These are phyloP conservation scores for Vaccinium corymbosum DNA, from an alignment of 148 eudicot genomes.

Conservation along the genomic window DNA sequence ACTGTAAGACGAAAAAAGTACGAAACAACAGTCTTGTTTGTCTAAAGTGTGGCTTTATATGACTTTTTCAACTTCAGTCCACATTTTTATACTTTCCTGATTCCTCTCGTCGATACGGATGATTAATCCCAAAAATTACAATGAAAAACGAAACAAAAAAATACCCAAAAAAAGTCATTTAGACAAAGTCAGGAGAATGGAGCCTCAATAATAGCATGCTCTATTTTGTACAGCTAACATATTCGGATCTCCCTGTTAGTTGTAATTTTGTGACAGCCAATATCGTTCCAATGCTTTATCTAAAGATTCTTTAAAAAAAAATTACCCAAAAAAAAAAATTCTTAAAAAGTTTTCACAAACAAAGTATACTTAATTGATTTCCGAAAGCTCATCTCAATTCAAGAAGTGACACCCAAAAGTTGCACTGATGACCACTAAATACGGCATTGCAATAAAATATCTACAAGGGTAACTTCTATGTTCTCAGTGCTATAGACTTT, in stretches of 20 bases:
- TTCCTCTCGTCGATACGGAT: too few relatives aligned
- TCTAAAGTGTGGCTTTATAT: too few relatives aligned
- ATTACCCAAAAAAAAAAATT: too few relatives aligned
- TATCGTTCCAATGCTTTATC: background rate
- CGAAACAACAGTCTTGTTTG: too few relatives aligned
- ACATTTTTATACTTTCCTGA: too few relatives aligned
- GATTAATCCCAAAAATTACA: too few relatives aligned
- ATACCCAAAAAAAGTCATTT: too few relatives aligned
- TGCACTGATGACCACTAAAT: background rate
- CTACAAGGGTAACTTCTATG: background rate
- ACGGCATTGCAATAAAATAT: background rate
- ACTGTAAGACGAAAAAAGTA: too few relatives aligned
- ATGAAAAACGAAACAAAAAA: too few relatives aligned
- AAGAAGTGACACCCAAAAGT: background rate
- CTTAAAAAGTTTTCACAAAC: background rate
- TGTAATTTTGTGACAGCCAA: background rate
- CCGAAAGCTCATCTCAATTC: background rate
- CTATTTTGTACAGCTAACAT: background rate
- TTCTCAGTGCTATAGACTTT: background rate
- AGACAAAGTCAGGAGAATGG: too few relatives aligned
- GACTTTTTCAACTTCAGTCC: too few relatives aligned
- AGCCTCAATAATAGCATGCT: background rate
- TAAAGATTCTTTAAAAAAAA: too few relatives aligned
- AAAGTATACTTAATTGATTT: background rate
- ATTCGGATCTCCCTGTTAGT: background rate